Base-by-base conservation (phyloP, 1,284 basidiomycete species). In the Agaricales sp. region DNA sequence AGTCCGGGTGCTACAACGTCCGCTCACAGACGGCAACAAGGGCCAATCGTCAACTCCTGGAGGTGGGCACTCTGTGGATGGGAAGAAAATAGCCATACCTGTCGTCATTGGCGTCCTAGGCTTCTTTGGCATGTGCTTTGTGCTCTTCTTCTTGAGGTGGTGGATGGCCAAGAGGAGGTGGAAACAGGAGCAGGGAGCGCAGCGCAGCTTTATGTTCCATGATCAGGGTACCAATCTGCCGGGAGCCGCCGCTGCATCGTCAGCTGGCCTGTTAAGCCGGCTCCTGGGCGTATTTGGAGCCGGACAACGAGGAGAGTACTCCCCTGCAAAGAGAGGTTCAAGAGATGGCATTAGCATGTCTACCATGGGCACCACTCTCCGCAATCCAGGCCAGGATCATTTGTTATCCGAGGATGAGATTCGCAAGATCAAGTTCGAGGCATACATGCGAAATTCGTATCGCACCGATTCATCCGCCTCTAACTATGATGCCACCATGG, bases 1-100 rank as follows among this genome's bases (percentile, higher is more conserved):
- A 2, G 82, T 87, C 2, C 73, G 85, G 0, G 74, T 86, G 14
- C 63, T 79, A 37, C 73, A 79, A 46, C 69, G 77, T 54, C 77
- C 80, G 1, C 61, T 84, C n/a, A n/a, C n/a, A n/a, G 55, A 56
- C 13, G 21, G 54, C 0, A 30, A 45, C 16, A 24, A 53, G 38
- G 25, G 52, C 18, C 41, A 50, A 26, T n/a, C 48, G 6, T 18
- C 43, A 4, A 43, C 50, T 2, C 41, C 51, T 4, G 26, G 45
- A 21, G 50, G 35, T 14, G 51, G 49, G 26, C 47, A 37, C n/a
- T 23, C 38, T 19, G 47, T 38, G 19, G 18, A 45, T n/a, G 49
- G 51, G 21, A 25, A 26, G 3, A 45, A 24, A 37, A 69, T 82
- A 2, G 85, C 81, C 1, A 59, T 83, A 45, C 70, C 77, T 48